A percentile compares a stretch with the other conserved stretches of the same genome.
These are phyloP conservation scores for Trametes elegans DNA, from an alignment of 768 basidiomycete genomes.

Conservation along the genomic window DNA sequence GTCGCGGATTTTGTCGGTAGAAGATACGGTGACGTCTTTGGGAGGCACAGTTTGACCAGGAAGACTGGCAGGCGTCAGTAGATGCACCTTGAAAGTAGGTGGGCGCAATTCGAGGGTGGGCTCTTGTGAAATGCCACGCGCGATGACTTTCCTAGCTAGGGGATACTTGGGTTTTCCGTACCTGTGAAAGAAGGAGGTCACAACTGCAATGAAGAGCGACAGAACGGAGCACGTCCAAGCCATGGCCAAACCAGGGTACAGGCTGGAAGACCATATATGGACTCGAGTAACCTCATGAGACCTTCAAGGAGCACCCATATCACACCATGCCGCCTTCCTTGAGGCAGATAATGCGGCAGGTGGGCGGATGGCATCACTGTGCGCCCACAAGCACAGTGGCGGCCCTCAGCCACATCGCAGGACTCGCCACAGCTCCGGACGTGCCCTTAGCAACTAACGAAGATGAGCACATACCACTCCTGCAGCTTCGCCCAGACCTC, in stretches of 20 bases:
- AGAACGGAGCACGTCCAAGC: constrained; percentile 1
- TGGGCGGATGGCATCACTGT: not conserved
- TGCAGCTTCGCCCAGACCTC: constrained; percentile 68
- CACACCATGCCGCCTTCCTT: not conserved
- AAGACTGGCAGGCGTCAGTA: constrained; percentile 6
- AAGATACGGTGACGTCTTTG: constrained; percentile 18
- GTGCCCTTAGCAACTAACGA: not conserved
- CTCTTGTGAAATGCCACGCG: constrained; percentile 49
- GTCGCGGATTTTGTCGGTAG: constrained; percentile 17
- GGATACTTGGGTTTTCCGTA: constrained; percentile 61
- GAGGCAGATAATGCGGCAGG: not conserved
- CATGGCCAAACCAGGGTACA: no score
- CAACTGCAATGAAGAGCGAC: not conserved
- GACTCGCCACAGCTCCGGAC: not conserved
- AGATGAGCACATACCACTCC: constrained; percentile 54
- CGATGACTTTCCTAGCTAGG: constrained; percentile 67
- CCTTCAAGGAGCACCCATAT: not conserved
- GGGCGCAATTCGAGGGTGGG: constrained; percentile 71
- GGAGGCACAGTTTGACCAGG: constrained; percentile 6
- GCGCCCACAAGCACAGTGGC: not conserved
- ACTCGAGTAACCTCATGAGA: no score
- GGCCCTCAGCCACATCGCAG: not conserved
- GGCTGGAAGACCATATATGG: no score
- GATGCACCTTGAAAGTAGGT: constrained; percentile 51
- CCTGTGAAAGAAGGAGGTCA: constrained; percentile 41